These are phyloP conservation scores for Sporothrix mexicana DNA, from an alignment of 2,329 filamentous ascomycete genomes.

Conservation along the genomic window DNA sequence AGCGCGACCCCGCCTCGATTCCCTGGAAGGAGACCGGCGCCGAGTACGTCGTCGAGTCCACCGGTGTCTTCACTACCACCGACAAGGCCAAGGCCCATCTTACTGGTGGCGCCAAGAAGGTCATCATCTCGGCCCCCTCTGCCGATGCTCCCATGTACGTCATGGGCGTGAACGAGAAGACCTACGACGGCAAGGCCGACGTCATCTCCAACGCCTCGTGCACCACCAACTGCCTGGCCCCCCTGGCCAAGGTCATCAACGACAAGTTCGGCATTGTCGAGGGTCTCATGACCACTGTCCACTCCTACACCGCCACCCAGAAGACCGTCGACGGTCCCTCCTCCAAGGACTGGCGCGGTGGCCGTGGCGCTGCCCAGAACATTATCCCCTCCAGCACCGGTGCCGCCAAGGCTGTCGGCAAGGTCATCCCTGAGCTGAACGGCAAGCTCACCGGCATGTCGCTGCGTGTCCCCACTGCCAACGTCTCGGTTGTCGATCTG, in stretches of 20 bases:
- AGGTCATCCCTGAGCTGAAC: conserved; percentile 97
- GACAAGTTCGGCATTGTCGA: conserved; percentile 98
- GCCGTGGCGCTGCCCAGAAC: conserved; percentile 98
- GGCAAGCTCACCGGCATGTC: conserved; percentile 99
- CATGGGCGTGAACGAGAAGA: conserved; percentile 97
- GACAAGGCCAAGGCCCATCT: conserved; percentile 95
- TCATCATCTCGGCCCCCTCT: conserved; percentile 89
- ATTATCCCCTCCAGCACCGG: conserved; percentile 99
- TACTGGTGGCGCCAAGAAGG: conserved; percentile 97
- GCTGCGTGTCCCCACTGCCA: conserved; percentile 97
- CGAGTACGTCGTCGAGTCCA: conserved; percentile 96
- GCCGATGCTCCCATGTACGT: conserved; percentile 99
- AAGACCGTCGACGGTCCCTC: conserved; percentile 99
- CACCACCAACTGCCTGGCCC: conserved; percentile 99
- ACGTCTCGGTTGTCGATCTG: conserved; percentile 98
- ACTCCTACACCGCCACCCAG: conserved; percentile 99
- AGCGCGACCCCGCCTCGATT: conserved; percentile 88
- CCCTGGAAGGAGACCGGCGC: conserved; percentile 88
- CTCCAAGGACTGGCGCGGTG: conserved; percentile 98
- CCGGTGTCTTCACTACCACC: conserved; percentile 98
- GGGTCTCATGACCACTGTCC: conserved; percentile 99
- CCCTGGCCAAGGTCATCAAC: conserved; percentile 98
- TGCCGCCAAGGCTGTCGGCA: conserved; percentile 99
- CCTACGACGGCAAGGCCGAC: conserved; percentile 86
- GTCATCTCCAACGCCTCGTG: conserved; percentile 99